A percentile compares a stretch with the other conserved stretches of the same genome.
phyloP scores from a whole-genome alignment of 805 yeast species.

The Starmera caribaea region DNA sequence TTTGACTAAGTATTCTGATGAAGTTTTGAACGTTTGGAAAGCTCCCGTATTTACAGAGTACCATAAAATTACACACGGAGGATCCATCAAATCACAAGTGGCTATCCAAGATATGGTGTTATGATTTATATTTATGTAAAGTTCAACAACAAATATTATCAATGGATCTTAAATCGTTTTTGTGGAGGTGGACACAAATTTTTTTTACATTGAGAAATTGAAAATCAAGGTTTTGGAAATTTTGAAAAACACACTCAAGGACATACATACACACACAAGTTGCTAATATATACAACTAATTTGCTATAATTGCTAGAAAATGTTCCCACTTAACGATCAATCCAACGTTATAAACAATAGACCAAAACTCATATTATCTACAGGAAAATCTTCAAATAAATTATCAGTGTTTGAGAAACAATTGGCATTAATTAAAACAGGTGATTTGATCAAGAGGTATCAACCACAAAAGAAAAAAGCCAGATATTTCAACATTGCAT shows the following conservation, averaged over 20 bases:
- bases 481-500: too few relatives aligned
- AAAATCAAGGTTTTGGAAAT: too few relatives aligned
- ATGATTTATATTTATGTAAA: not conserved
- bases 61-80: constrained; percentile 6
- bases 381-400: not conserved
- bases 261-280: too few relatives aligned
- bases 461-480: not conserved
- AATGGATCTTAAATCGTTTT: too few relatives aligned
- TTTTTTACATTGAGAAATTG: too few relatives aligned
- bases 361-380: not conserved
- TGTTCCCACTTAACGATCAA: too few relatives aligned
- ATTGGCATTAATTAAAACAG: constrained; percentile 1
- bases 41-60: constrained; percentile 7
- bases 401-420: constrained; percentile 1
- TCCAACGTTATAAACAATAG: not conserved
- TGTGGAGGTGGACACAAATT: too few relatives aligned
- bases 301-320: too few relatives aligned
- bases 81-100: not conserved
- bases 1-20: constrained; percentile 6
- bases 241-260: too few relatives aligned
- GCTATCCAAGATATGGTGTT: not conserved
- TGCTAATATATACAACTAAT: too few relatives aligned
- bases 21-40: constrained; percentile 13
- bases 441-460: not conserved
- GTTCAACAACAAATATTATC: too few relatives aligned